Evolutionary conservation across 2,329 filamentous ascomycete species (phyloP).

Genomic region (Thielaviopsis euricoi): DNA sequence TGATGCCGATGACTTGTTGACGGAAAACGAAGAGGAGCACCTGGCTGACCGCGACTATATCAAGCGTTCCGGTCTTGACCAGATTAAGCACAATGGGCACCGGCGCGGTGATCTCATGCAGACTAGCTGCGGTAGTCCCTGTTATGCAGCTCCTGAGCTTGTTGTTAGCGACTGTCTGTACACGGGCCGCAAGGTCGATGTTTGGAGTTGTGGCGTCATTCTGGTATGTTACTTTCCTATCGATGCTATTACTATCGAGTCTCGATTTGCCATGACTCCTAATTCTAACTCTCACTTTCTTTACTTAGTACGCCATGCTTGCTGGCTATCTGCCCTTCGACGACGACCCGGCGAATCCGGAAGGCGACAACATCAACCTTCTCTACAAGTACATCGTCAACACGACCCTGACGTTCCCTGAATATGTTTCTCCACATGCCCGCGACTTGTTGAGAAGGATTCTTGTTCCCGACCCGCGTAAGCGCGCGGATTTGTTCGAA

Average conservation of each 20-base stretch:
- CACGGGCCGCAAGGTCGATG: constrained; percentile 92
- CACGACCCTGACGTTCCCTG: constrained; percentile 89
- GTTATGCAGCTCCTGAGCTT: constrained; percentile 90
- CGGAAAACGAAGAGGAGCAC: constrained; percentile 78
- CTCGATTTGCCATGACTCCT: background rate
- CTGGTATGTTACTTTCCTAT: constrained; percentile 51
- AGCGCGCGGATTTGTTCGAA: constrained; percentile 90
- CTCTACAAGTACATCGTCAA: constrained; percentile 99
- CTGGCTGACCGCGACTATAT: constrained; percentile 78
- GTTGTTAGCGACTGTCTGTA: constrained; percentile 96
- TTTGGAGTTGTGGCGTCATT: constrained; percentile 98
- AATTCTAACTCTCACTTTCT: background rate
- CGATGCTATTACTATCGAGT: background rate
- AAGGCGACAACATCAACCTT: constrained; percentile 97
- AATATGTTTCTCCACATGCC: constrained; percentile 96
- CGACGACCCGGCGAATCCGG: constrained; percentile 92
- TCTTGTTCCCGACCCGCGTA: constrained; percentile 83
- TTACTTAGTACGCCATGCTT: constrained; percentile 80
- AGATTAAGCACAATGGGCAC: constrained; percentile 54
- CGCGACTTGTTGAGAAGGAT: constrained; percentile 85
- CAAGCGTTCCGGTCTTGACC: constrained; percentile 72
- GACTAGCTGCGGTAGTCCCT: constrained; percentile 94
- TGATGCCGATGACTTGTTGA: constrained; percentile 71
- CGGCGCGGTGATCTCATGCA: constrained; percentile 94
- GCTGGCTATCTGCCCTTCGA: constrained; percentile 96